Evolutionary conservation across 495 filamentous ascomycete species (phyloP), one percentile per base, ranked within the genome.

Genomic region (Cercophora newfieldiana): DNA sequence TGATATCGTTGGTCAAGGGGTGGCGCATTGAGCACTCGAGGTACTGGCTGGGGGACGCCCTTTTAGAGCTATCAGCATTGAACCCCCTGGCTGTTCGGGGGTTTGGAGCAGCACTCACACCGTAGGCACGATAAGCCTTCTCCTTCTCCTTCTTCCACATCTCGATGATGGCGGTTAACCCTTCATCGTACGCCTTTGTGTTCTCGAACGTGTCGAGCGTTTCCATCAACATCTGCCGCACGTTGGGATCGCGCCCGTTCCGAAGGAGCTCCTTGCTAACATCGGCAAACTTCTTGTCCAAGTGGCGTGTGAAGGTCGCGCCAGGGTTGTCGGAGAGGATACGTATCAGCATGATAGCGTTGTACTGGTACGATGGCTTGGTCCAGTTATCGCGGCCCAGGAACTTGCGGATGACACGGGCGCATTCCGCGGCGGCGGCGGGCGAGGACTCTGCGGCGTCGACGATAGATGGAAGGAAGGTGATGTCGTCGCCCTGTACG

Each of bases 311-410:
- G 74, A 99, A 98, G 18, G 88, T 91, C 63, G 81, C 84, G 25
- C 95, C 96, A 0, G 95, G 95, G 75, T 99, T 97, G 74, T 98
- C 94, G 62, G 85, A 82, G 33, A 99, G 82, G 72, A 99, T 99
- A 48, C 95, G 89, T 62, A 94, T 85, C 57, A 99, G 83, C 96
- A 98, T 99, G 69, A 98, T 90, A 59, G 91, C 90, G 80, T 98
- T 97, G 82, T 97, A 97, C 78, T 98, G 95, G 47, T 88, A 86
- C 64, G 90, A 85, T 21, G 88, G 86, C 80, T 71, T 74, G 44
- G 61, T 65, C 69, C 71, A 75, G 74, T 89, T 85, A 53, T 94
- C 90, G 48, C 84, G 86, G 47, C 86, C 82, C 49, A 99, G 82
- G 72, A 90, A 92, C 72, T 93, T 94, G 72, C 91, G 89, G 72